phyloP scores from a whole-genome alignment of 2,329 filamentous ascomycete species.

The Alternaria gansuensis region DNA sequence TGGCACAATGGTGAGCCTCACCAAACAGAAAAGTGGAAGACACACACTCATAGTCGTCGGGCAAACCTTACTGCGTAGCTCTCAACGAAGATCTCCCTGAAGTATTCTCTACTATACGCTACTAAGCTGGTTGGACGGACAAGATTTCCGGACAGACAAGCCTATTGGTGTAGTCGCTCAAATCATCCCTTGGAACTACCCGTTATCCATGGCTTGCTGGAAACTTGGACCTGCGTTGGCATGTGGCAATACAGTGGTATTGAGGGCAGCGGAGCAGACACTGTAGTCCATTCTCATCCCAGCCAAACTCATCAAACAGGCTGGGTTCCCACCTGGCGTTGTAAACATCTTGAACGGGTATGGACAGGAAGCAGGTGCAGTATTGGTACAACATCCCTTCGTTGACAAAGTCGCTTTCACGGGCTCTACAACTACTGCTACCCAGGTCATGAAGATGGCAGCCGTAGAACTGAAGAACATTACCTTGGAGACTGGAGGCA shows the following conservation, averaged over 20 bases:
- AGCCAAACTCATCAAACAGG: slow-evolving; percentile 60
- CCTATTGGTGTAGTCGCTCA: slow-evolving; percentile 26
- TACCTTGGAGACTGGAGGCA: slow-evolving; percentile 66
- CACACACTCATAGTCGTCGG: slow-evolving; percentile 3
- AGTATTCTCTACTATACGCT: slow-evolving; percentile 64
- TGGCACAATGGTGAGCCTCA: slow-evolving; percentile 72
- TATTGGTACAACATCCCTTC: slow-evolving; percentile 69
- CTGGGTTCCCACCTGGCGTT: slow-evolving; percentile 64
- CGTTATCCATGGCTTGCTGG: slow-evolving; percentile 51
- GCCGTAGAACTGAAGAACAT: slow-evolving; percentile 67
- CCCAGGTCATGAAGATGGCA: slow-evolving; percentile 75
- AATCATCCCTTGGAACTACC: slow-evolving; percentile 57
- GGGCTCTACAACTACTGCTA: slow-evolving; percentile 73
- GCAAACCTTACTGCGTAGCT: slow-evolving; percentile 71
- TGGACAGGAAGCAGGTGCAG: slow-evolving; percentile 65
- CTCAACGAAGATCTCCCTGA: slow-evolving; percentile 68
- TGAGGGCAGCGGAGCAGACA: slow-evolving; percentile 65
- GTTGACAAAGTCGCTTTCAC: slow-evolving; percentile 82
- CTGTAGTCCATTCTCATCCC: slow-evolving; percentile 59
- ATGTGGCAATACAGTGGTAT: slow-evolving; percentile 63
- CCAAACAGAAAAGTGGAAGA: neutral
- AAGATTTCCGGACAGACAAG: slow-evolving; percentile 74
- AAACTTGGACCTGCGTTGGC: slow-evolving; percentile 67
- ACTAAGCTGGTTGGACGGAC: slow-evolving; percentile 80
- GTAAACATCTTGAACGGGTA: slow-evolving; percentile 64